Evolutionary conservation across 495 filamentous ascomycete species (phyloP).

Genomic region (Friedmanniomyces simplex): DNA sequence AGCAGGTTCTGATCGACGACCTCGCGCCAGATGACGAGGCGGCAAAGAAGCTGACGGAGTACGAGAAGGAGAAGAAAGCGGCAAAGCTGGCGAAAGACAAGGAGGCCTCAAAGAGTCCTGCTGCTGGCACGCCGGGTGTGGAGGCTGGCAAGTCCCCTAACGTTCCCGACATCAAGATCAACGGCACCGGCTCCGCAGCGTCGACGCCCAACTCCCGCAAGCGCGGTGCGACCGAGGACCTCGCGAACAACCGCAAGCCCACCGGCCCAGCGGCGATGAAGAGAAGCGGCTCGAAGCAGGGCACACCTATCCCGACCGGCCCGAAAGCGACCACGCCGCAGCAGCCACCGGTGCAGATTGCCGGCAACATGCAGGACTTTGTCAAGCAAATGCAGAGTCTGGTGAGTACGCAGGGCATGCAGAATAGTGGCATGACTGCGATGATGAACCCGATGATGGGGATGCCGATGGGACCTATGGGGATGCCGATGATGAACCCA

Average conservation of each 20-base stretch:
- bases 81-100: conserved; percentile 54
- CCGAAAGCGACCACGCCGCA: conserved; percentile 26
- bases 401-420: conserved; percentile 20
- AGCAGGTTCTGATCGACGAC: conserved; percentile 88
- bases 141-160: background rate
- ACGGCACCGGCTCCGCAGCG: conserved; percentile 9
- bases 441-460: conserved; percentile 23
- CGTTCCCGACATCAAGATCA: conserved; percentile 10
- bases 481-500: conserved; percentile 10
- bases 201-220: conserved; percentile 49
- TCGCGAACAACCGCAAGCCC: conserved; percentile 53
- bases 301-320: conserved; percentile 13
- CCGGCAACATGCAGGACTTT: conserved; percentile 19
- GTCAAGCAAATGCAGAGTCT: conserved; percentile 26
- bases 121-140: conserved; percentile 17
- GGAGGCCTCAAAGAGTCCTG: conserved; percentile 38
- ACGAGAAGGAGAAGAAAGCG: conserved; percentile 58
- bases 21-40: conserved; percentile 70
- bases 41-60: conserved; percentile 65
- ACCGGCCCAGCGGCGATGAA: conserved; percentile 40
- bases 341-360: conserved; percentile 12
- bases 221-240: conserved; percentile 65
- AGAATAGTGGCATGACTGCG: conserved; percentile 11
- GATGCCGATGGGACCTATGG: background rate
- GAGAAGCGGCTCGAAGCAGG: conserved; percentile 22